A percentile compares a stretch with the other conserved stretches of the same genome.
phyloP scores from a whole-genome alignment of 2,329 filamentous ascomycete genomes.

The Phyllosticta citrichinensis region DNA sequence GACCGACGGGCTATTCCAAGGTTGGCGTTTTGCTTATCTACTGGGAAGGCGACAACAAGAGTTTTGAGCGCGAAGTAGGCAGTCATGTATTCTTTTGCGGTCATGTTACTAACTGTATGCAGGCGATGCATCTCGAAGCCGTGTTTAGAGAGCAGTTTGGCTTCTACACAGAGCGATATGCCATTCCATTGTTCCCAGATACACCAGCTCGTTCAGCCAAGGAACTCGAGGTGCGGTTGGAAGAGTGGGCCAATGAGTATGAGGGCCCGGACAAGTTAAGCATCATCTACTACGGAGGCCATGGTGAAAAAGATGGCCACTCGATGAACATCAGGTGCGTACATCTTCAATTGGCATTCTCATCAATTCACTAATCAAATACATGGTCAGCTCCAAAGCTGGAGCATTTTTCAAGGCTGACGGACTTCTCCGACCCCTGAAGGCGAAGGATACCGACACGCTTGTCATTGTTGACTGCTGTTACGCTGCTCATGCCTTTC shows the following conservation, averaged over 20 bases:
- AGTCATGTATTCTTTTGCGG: not conserved
- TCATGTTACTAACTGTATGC: not conserved
- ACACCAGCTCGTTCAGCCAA: not conserved
- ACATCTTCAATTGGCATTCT: not conserved
- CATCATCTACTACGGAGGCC: constrained; percentile 15
- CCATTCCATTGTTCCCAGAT: constrained; percentile 8
- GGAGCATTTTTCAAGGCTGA: not conserved
- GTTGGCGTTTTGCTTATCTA: constrained; percentile 13
- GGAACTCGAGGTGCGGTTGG: constrained; percentile 1
- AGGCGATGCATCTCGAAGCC: constrained; percentile 8
- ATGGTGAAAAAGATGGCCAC: constrained; percentile 7
- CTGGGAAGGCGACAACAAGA: constrained; percentile 13
- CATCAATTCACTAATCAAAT: not conserved
- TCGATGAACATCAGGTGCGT: not conserved
- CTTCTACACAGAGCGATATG: constrained; percentile 11
- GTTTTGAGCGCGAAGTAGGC: constrained; percentile 11
- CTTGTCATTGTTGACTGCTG: constrained; percentile 14
- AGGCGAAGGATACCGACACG: constrained; percentile 10
- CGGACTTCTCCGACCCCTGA: not conserved
- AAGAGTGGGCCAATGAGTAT: constrained; percentile 9
- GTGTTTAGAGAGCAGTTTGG: constrained; percentile 11
- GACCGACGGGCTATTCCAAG: constrained; percentile 12
- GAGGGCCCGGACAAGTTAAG: constrained; percentile 12
- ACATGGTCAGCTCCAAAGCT: not conserved
- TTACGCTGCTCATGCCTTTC: constrained; percentile 12